Evolutionary conservation across 371 early-diverging fungal species (phyloP).

Genomic region (Actinomortierella wolfii): DNA sequence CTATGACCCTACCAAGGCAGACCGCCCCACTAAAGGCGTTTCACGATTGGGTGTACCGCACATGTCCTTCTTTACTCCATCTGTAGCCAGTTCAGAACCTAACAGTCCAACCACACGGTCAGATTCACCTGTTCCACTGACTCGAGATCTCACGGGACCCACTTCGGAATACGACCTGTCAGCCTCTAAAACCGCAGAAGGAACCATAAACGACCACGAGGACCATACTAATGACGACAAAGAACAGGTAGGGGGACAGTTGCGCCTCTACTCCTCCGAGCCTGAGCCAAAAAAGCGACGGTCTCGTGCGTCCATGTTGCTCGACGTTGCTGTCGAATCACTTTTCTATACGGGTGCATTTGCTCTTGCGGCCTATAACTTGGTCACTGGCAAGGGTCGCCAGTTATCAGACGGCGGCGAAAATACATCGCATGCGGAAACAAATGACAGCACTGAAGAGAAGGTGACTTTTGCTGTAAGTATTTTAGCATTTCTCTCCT

Average conservation of each 20-base stretch:
- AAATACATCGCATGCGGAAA: constrained; percentile 8
- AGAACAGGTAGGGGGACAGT: constrained; percentile 6
- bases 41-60: too few relatives aligned
- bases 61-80: too few relatives aligned
- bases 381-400: constrained; percentile 36
- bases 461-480: neutral
- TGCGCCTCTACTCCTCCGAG: constrained; percentile 14
- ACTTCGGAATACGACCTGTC: neutral
- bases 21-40: too few relatives aligned
- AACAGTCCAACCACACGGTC: neutral
- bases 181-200: constrained; percentile 16
- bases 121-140: constrained; percentile 2
- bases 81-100: too few relatives aligned
- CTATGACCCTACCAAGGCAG: constrained; percentile 1
- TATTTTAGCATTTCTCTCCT: too few relatives aligned
- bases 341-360: constrained; percentile 46
- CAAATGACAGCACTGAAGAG: neutral
- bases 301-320: constrained; percentile 25
- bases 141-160: constrained; percentile 20
- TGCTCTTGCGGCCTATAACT: constrained; percentile 40
- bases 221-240: constrained; percentile 4
- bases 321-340: constrained; percentile 45
- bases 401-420: constrained; percentile 4
- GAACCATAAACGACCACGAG: constrained; percentile 15
- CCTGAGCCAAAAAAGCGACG: constrained; percentile 35